Evolutionary conservation across 2,329 filamentous ascomycete genomes (phyloP), one percentile per base, ranked within the genome.

Genomic region (Lithohypha guttulata): DNA sequence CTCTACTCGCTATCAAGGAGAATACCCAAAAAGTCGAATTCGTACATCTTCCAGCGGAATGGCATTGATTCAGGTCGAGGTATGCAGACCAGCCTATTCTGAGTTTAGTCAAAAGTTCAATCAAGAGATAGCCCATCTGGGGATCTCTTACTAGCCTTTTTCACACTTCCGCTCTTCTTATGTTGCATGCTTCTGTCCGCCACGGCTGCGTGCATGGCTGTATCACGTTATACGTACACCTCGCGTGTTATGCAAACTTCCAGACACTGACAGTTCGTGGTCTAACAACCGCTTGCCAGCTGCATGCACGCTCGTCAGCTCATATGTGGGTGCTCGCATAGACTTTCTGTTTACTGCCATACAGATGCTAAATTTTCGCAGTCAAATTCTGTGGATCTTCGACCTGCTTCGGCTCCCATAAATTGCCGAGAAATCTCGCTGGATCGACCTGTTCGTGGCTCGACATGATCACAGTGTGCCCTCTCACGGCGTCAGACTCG

Each of bases 11-110:
- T 13, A 6, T 27, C 8, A 26, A 18, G 6, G 8, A 22, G 13
- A 14, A 7, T 20, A 22, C 17, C 20, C 6, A n/a, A 6, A 35
- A 17, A 35, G 6, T 8, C 7, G 33, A 13, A 13, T n/a, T 13
- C 10, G 8, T 34, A 21, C 13, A 20, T 11, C n/a, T 22, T 13
- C 19, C 6, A 6, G n/a, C 7, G n/a, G 15, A 29, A 14, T 13
- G 15, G 29, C 15, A 19, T 14, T 15, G 7, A 10, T 18, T 13
- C 20, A 13, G 29, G 29, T 32, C n/a, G 14, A 35, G 33, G 33
- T 35, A 35, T 35, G 33, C 33, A 35, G n/a, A 13, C 32, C 19
- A n/a, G n/a, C n/a, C n/a, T 34, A 21, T 20, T 22, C 32, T 34
- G 15, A 11, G 6, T 26, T n/a, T 14, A 25, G 21, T 26, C 33